Base-by-base conservation (phyloP, 345 rosid genomes). In the Mangifera indica region DNA sequence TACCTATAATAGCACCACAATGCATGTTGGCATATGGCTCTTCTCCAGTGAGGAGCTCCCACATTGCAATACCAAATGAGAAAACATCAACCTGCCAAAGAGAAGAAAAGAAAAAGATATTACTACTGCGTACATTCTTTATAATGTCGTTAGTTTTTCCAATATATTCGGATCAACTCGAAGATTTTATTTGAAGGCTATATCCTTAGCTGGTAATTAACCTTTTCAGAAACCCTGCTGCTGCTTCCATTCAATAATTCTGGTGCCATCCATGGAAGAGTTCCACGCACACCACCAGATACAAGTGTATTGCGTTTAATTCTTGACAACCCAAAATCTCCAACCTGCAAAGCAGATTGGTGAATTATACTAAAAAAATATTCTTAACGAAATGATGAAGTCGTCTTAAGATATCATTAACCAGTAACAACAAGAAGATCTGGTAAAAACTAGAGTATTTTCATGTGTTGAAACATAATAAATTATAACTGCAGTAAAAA, bases 221-320 rank as follows among this genome's bases (percentile, higher is more conserved):
- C 98, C 89, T 91, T 91, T 80, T 93, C 98, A 0, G 97, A 93
- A 71, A 91, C 98, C 46, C 85, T 85, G 67, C 73, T 89, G 74
- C 88, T 93, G 76, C 85, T 86, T 13, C 97, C 98, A 32, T 85
- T 89, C 79, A 93, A 74, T 57, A 93, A 78, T 71, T 93, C 97
- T 5, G 98, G 98, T 46, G 98, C 98, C 94, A 93, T 93, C 98
- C 98, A 93, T 3, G 98, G 98, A 62, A 93, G 96, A 29, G 98
- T 93, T 81, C 98, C 98, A 62, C 97, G 87, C 25, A 93, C 93
- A 24, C 98, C 98, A 52, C 98, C 97, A 0, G 98, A 89, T 13
- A 93, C 96, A 1, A 93, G 87, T 10, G 98, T 93, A 73, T 93
- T 93, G 52, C 87, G 84, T 69, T 93, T 93, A 63, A 93, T 91